Percentiles rank a stretch among this genome's conserved stretches.
phyloP scores from a whole-genome alignment of 2,329 filamentous ascomycete genomes.

The Ophiostoma perfectum region DNA sequence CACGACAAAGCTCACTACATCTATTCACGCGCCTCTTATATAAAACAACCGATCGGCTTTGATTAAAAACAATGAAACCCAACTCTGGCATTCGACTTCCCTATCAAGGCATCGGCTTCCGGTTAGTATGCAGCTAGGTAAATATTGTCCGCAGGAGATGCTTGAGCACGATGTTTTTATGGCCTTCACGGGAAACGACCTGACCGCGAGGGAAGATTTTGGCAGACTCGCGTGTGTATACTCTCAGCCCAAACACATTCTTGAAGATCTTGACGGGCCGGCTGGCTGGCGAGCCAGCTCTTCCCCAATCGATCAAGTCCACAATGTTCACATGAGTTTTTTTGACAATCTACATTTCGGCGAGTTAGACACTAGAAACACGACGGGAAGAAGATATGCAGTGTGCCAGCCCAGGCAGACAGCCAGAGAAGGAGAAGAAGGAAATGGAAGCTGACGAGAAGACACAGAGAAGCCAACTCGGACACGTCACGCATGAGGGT shows the following conservation, averaged over 20 bases:
- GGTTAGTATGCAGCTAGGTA: too few relatives aligned
- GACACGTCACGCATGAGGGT: not conserved
- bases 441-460: not conserved
- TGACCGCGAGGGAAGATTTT: not conserved
- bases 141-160: not conserved
- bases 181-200: not conserved
- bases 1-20: too few relatives aligned
- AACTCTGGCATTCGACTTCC: too few relatives aligned
- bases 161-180: not conserved
- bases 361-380: not conserved
- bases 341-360: not conserved
- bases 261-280: not conserved
- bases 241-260: not conserved
- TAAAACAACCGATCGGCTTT: too few relatives aligned
- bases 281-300: not conserved
- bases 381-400: not conserved
- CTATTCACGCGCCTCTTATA: too few relatives aligned
- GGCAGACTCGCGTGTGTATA: not conserved
- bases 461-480: not conserved
- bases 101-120: too few relatives aligned
- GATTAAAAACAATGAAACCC: too few relatives aligned
- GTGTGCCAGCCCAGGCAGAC: not conserved
- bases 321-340: constrained; percentile 21
- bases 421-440: not conserved
- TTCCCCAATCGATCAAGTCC: constrained; percentile 19